Base-by-base conservation (phyloP, 257 asterid species). In the Solanum peruvianum region DNA sequence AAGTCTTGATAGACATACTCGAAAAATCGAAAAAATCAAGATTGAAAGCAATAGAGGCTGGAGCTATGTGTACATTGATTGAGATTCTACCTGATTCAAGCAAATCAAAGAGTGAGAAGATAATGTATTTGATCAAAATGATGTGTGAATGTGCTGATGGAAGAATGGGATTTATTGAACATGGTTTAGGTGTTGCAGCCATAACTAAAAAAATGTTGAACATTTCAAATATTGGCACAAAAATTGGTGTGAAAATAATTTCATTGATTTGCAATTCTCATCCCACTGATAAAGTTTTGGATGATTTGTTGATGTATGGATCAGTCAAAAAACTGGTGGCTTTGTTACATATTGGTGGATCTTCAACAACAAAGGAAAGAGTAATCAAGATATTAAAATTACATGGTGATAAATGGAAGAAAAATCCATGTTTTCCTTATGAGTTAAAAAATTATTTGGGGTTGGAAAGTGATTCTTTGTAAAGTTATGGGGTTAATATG, bases 111-210 rank as follows among this genome's bases (percentile, higher is more conserved):
- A 88, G 95, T 11, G 99, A 97, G 89, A 92, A 85, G 49, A 94
- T 95, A 27, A 52, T 97, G 95, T 85, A 87, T 25, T 31, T 94
- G 89, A 85, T 97, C 3, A 95, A 92, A 89, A 47, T 94, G 13
- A 83, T 97, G 27, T 95, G 98, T 9, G 98, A 97, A 37, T 90
- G 95, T 31, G 98, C 98, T 1, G 99, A 97, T 3, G 99, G 98
- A 82, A 89, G 99, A 8, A 31, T 93, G 82, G 98, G 98, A 0
- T 91, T 97, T 11, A 75, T 87, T 2, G 99, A 97, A 62, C 99
- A 97, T 35, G 94, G 93, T 1, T 47, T 95, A 72, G 99, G 98
- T 39, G 91, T 97, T 16, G 93, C 98, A 0, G 98, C 95, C 0
- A 90, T 96, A 64, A 86, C 97, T 8, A 94, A 94, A 91, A 95